Base-by-base conservation (phyloP, 2,329 filamentous ascomycete genomes). In the Cladorrhinum sp. region DNA sequence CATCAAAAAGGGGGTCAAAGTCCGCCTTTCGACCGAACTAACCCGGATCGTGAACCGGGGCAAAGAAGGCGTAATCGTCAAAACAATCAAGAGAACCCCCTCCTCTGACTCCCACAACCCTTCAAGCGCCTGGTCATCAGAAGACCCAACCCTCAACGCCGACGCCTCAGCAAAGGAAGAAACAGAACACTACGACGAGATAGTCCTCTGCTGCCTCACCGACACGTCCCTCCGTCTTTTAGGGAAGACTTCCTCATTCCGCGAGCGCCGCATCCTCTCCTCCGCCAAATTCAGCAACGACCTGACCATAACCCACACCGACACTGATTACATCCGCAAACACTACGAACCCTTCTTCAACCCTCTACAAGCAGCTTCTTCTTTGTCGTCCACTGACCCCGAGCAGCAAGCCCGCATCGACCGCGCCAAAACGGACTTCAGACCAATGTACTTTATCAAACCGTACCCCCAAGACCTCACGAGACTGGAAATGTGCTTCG, bases 401-500 rank as follows among this genome's bases (percentile, higher is more conserved):
- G 13, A 27, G 55, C 20, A 36, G 25, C 25, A 29, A 29, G 36
- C 50, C 6, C 62, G 62, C 25, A 50, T 61, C 25, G 52, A 50
- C 0, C 38, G 48, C 16, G 62, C 63, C 27, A 23, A 57, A 22
- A 49, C 41, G 55, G 75, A 74, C 20, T 88, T 85, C 76, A 77
- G 79, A 54, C 85, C 85, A 55, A 88, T 88, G 85, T 88, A 88
- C 74, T 82, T 82, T 68, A 88, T 85, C 65, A 83, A 86, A 58
- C 81, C 79, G 56, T 88, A 88, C 69, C 72, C 77, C 0, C 62
- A 79, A 13, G 81, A 87, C 65, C 77, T 78, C 1, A 81, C 76
- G 2, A 83, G 85, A 67, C 81, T 88, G 7, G 85, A 88, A 70
- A 88, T 88, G 85, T 87, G 83, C 59, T 92, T 91, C 73, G 87